Base-by-base conservation (phyloP, 352 stramenopile species). In the Vaucheria bursata region DNA sequence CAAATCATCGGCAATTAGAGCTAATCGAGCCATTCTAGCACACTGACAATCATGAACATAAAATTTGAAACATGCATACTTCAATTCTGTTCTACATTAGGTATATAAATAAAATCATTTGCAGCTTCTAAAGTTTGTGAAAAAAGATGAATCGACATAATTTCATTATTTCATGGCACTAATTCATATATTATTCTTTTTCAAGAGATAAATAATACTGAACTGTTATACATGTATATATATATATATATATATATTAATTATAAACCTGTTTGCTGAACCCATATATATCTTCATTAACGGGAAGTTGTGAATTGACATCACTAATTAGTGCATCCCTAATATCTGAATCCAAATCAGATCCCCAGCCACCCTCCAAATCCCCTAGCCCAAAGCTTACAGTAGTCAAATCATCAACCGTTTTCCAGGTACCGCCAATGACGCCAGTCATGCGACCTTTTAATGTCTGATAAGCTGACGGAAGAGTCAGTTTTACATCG, bases 1-100 rank as follows among this genome's bases (percentile, higher is more conserved):
- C 0, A 94, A 50, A 39, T 90, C 79, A 76, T 94, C 89, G 0
- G 90, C 89, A 66, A 95, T 94, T 5, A 95, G 82, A 65, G 35
- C 77, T 0, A 85, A 66, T 40, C 74, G 38, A 1, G 81, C 74
- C 74, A 85, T 81, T 29, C 81, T 29, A 12, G 72, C 74, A 50
- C n/a, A n/a, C n/a, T n/a, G n/a, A n/a, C n/a, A n/a, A n/a, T n/a
- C n/a, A n/a, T n/a, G n/a, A n/a, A n/a, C n/a, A n/a, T n/a, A n/a
- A n/a, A n/a, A n/a, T n/a, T n/a, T n/a, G n/a, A n/a, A n/a, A n/a
- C n/a, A n/a, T n/a, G n/a, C n/a, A n/a, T n/a, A n/a, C n/a, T n/a
- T n/a, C n/a, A n/a, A n/a, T n/a, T n/a, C n/a, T n/a, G n/a, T n/a
- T n/a, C n/a, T n/a, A n/a, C n/a, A n/a, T n/a, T n/a, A n/a, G n/a